A percentile compares a stretch with the other conserved stretches of the same genome.
These are phyloP conservation scores for Alternaria solani DNA, from an alignment of 2,329 filamentous ascomycete species.

Conservation along the genomic window DNA sequence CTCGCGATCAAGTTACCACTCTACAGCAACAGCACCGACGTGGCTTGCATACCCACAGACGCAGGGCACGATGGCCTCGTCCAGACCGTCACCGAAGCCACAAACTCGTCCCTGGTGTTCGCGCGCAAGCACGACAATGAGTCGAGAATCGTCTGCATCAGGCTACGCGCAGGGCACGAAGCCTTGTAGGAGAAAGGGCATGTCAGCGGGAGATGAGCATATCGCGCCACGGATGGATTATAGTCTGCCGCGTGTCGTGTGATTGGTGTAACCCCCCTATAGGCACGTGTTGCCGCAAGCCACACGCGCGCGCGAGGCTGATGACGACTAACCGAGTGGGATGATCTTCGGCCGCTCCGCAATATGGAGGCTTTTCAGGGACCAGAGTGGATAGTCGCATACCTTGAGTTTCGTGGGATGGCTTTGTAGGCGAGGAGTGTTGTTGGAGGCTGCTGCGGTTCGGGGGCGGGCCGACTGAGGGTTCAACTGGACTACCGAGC, in stretches of 20 bases:
- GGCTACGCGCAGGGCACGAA: rapidly evolving
- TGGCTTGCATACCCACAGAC: background rate
- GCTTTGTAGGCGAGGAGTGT: background rate
- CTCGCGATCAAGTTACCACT: background rate
- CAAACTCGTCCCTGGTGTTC: background rate
- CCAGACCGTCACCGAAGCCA: background rate
- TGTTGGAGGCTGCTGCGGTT: background rate
- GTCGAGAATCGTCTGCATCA: background rate
- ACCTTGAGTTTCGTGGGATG: background rate
- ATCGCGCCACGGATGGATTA: background rate
- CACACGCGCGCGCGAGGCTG: background rate
- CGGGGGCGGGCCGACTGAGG: too few relatives aligned
- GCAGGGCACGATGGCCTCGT: background rate
- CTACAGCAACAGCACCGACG: background rate
- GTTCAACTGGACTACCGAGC: too few relatives aligned
- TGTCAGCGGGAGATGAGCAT: background rate
- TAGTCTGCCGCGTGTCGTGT: background rate
- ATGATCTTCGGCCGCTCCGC: background rate
- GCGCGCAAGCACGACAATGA: background rate
- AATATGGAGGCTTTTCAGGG: background rate
- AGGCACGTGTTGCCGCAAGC: background rate
- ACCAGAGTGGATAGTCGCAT: background rate
- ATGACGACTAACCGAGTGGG: background rate
- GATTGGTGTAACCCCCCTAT: background rate
- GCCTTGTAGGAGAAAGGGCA: background rate